phyloP scores from a whole-genome alignment of 176 grass and related monocot species.

The Chrysopogon serrulatus region DNA sequence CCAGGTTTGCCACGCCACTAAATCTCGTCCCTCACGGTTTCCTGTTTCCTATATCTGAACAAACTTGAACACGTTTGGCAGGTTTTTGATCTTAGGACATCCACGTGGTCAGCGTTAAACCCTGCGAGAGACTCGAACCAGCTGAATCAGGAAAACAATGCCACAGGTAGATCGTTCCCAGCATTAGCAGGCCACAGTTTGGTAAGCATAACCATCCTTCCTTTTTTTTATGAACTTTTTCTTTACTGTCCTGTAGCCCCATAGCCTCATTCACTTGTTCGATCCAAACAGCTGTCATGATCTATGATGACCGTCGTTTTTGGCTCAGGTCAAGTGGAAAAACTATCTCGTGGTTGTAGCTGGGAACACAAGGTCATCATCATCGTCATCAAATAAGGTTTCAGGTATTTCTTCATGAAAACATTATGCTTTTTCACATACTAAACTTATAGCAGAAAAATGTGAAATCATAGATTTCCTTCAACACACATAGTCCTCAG shows the following conservation, averaged over 20 bases:
- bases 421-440: conserved; percentile 1
- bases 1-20: conserved; percentile 39
- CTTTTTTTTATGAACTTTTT: neutral
- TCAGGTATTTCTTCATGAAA: conserved; percentile 47
- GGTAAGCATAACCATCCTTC: conserved; percentile 38
- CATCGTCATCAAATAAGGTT: conserved; percentile 52
- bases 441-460: neutral
- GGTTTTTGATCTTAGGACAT: conserved; percentile 86
- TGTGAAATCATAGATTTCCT: neutral
- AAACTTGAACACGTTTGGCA: conserved; percentile 16
- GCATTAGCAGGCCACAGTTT: conserved; percentile 72
- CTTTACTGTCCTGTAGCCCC: neutral
- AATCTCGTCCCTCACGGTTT: neutral
- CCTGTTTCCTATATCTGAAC: neutral
- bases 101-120: conserved; percentile 63
- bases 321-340: conserved; percentile 73
- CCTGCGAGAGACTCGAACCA: conserved; percentile 37
- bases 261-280: neutral
- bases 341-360: conserved; percentile 72
- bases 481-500: neutral
- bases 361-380: conserved; percentile 55
- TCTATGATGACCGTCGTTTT: conserved; percentile 6
- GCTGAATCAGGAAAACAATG: conserved; percentile 42
- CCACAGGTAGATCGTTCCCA: conserved; percentile 43
- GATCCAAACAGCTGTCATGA: neutral